Conservation (phyloP, 305 asterid genomes). For the Fraxinus greggii region DNA sequence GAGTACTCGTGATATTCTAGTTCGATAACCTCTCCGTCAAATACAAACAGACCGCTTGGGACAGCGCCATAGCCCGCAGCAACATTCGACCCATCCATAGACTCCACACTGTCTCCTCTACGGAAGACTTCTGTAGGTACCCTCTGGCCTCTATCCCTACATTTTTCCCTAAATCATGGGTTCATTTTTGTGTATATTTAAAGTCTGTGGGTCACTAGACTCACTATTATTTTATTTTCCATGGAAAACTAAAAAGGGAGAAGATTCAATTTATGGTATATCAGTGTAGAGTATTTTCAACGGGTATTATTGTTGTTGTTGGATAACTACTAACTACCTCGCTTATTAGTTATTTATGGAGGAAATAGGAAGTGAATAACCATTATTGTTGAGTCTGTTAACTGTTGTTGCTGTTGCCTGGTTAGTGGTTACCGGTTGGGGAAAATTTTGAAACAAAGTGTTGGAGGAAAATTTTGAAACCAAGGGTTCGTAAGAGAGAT, state of each 20-base stretch:
- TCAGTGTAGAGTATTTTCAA: not conserved
- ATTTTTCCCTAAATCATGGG: not conserved
- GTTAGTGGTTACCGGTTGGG: too few species aligned
- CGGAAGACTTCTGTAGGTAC: conserved; percentile 85
- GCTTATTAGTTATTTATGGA: too few species aligned
- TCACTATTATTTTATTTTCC: not conserved
- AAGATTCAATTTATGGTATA: not conserved
- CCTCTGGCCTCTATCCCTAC: not conserved
- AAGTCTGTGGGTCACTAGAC: not conserved
- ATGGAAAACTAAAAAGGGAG: not conserved
- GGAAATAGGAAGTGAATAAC: too few species aligned
- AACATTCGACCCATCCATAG: conserved; percentile 53
- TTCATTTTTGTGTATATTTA: not conserved
- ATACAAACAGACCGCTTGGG: conserved; percentile 61
- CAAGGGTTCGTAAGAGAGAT: too few species aligned
- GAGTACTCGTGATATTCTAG: conserved; percentile 95
- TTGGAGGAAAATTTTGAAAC: too few species aligned
- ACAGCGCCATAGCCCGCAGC: conserved; percentile 40
- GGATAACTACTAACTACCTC: too few species aligned
- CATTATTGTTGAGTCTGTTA: too few species aligned
- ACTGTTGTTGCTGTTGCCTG: too few species aligned
- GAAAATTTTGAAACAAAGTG: too few species aligned
- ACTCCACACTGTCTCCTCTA: conserved; percentile 65
- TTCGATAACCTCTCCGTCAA: conserved; percentile 69
- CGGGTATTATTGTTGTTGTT: too few species aligned